phyloP scores from a whole-genome alignment of 2,329 filamentous ascomycete genomes.

The Monosporascus sp. region DNA sequence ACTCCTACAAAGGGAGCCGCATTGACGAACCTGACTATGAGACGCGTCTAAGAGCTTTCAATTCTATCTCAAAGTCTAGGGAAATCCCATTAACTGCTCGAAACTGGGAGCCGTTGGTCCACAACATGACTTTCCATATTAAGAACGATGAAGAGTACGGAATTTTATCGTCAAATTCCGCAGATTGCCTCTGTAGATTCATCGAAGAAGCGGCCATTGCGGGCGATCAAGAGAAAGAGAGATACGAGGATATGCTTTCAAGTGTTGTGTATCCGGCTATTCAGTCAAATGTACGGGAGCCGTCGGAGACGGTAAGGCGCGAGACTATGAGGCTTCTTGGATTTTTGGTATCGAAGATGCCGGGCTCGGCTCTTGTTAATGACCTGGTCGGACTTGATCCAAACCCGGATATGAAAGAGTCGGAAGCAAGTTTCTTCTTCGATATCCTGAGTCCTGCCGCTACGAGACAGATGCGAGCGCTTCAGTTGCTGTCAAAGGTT shows the following conservation, averaged over 20 bases:
- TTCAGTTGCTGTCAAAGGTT: constrained; percentile 69
- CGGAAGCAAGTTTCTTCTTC: constrained; percentile 74
- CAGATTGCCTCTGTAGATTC: constrained; percentile 74
- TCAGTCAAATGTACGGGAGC: constrained; percentile 68
- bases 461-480: constrained; percentile 76
- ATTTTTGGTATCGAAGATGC: constrained; percentile 67
- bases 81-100: constrained; percentile 56
- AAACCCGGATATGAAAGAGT: constrained; percentile 57
- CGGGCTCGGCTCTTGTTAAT: constrained; percentile 63
- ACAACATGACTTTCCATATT: constrained; percentile 86
- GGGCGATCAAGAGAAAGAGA: constrained; percentile 35
- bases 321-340: constrained; percentile 80
- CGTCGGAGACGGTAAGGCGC: constrained; percentile 76
- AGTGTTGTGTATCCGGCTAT: constrained; percentile 69
- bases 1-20: constrained; percentile 67
- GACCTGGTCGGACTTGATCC: constrained; percentile 69
- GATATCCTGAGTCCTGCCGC: constrained; percentile 89
- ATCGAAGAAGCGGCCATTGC: constrained; percentile 57
- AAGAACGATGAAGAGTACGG: constrained; percentile 83
- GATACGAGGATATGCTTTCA: constrained; percentile 56
- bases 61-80: constrained; percentile 60
- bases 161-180: constrained; percentile 74
- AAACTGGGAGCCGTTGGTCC: constrained; percentile 83
- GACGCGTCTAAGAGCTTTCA: constrained; percentile 72
- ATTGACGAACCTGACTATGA: constrained; percentile 89